Conservation (phyloP, 208 protist species). For the Leishmania aethiopica region DNA sequence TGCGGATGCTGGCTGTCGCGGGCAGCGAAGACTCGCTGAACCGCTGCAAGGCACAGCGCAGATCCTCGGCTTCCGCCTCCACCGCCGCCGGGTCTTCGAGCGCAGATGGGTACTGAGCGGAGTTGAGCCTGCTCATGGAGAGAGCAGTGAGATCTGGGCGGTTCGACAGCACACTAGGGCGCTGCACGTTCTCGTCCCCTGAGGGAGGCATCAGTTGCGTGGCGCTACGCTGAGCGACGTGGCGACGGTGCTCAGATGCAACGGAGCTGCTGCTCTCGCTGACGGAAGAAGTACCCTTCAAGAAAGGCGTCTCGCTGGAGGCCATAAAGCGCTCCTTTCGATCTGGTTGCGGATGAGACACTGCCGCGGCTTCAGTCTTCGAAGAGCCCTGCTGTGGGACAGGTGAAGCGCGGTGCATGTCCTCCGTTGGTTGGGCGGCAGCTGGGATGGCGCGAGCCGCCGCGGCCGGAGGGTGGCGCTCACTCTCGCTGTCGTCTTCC, state of each 20-base stretch:
- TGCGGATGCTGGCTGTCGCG: not conserved
- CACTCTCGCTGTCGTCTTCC: not conserved
- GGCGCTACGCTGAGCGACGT: constrained; percentile 13
- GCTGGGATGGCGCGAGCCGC: not conserved
- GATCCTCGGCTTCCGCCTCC: not conserved
- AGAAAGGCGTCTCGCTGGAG: constrained; percentile 1
- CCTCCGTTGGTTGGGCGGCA: not conserved
- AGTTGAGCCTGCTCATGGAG: not conserved
- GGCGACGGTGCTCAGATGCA: constrained; percentile 1
- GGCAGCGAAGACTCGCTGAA: not conserved
- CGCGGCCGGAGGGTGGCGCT: not conserved
- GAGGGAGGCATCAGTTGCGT: constrained; percentile 9
- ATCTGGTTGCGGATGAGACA: not conserved
- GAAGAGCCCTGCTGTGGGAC: not conserved
- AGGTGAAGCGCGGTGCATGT: not conserved
- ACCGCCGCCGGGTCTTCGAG: constrained; percentile 2
- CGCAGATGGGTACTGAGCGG: constrained; percentile 12
- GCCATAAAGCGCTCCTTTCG: not conserved
- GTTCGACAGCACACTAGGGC: not conserved
- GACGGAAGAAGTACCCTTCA: constrained; percentile 7
- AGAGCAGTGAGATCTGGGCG: constrained; percentile 14
- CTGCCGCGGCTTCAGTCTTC: not conserved
- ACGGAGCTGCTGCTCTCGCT: constrained; percentile 1
- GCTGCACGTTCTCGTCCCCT: not conserved
- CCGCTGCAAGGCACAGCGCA: not conserved